A percentile compares a stretch with the other conserved stretches of the same genome.
phyloP scores from a whole-genome alignment of 108 stramenopile species.

The Nitzschia palea region DNA sequence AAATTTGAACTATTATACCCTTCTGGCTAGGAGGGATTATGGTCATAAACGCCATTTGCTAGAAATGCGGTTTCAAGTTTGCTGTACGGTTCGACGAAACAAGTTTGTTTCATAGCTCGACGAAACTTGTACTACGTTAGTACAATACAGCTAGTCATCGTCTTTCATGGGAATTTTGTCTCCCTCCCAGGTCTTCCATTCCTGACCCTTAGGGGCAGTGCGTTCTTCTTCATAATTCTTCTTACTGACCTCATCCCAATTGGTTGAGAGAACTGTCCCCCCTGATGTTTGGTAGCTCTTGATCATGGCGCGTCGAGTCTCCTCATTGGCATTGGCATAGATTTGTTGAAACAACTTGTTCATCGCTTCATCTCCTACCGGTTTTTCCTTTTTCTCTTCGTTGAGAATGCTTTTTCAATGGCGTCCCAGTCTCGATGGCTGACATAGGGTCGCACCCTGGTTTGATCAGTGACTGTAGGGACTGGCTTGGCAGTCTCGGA shows the following conservation, averaged over 20 bases:
- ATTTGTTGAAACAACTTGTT: constrained; percentile 96
- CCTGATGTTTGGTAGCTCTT: constrained; percentile 97
- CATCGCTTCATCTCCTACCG: constrained; percentile 95
- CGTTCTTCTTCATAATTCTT: constrained; percentile 98
- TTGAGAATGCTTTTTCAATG: constrained; percentile 68
- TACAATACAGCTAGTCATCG: constrained; percentile 23
- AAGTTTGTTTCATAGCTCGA: too few species aligned
- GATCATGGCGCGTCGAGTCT: constrained; percentile 95
- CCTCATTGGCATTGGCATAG: constrained; percentile 86
- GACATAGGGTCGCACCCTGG: constrained; percentile 69
- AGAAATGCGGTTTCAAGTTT: too few species aligned
- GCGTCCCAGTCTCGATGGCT: constrained; percentile 87
- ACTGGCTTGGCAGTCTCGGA: constrained; percentile 10
- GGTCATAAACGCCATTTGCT: too few species aligned
- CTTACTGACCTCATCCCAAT: constrained; percentile 96
- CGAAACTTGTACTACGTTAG: too few species aligned
- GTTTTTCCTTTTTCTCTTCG: constrained; percentile 94
- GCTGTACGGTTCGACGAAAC: too few species aligned
- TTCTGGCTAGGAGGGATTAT: too few species aligned
- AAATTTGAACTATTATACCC: too few species aligned
- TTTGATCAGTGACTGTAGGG: constrained; percentile 16
- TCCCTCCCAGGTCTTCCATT: constrained; percentile 69
- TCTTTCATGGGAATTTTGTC: constrained; percentile 47
- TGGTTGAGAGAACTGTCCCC: constrained; percentile 94
- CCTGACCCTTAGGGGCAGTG: constrained; percentile 90